phyloP scores from a whole-genome alignment of 2,329 filamentous ascomycete species.

The Delphinella strobiligena region DNA sequence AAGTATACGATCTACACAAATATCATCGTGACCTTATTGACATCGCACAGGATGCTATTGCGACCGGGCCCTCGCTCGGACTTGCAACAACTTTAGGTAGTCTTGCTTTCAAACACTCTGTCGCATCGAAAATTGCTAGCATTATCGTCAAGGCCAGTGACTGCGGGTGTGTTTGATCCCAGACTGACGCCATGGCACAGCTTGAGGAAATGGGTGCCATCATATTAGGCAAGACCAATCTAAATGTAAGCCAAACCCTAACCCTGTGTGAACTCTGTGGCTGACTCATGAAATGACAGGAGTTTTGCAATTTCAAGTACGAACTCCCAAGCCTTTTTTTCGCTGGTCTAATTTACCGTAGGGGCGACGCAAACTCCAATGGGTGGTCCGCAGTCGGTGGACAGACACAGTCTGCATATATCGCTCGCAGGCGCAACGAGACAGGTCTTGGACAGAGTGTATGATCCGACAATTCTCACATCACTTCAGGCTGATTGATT shows the following conservation, averaged over 20 bases:
- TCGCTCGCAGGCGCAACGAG: not conserved
- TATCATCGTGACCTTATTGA: not conserved
- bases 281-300: not conserved
- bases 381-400: not conserved
- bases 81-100: slow-evolving; percentile 44
- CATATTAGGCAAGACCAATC: slow-evolving; percentile 56
- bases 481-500: not conserved
- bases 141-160: too few relatives aligned
- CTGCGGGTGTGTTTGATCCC: too few relatives aligned
- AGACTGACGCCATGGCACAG: not conserved
- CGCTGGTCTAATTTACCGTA: not conserved
- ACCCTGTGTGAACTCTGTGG: too few relatives aligned
- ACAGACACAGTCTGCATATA: not conserved
- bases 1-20: slow-evolving; percentile 28
- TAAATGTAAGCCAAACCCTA: slow-evolving; percentile 26
- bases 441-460: not conserved
- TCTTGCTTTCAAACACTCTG: not conserved
- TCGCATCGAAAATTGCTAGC: not conserved
- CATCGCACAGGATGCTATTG: slow-evolving; percentile 54
- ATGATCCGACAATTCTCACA: not conserved
- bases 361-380: not conserved
- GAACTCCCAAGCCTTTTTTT: not conserved
- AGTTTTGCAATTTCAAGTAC: not conserved
- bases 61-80: slow-evolving; percentile 56
- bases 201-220: slow-evolving; percentile 55